Percentiles rank a stretch among this genome's conserved stretches.
Conservation (phyloP, 1,139 yeast species). For the Yamadazyma triangularis region DNA sequence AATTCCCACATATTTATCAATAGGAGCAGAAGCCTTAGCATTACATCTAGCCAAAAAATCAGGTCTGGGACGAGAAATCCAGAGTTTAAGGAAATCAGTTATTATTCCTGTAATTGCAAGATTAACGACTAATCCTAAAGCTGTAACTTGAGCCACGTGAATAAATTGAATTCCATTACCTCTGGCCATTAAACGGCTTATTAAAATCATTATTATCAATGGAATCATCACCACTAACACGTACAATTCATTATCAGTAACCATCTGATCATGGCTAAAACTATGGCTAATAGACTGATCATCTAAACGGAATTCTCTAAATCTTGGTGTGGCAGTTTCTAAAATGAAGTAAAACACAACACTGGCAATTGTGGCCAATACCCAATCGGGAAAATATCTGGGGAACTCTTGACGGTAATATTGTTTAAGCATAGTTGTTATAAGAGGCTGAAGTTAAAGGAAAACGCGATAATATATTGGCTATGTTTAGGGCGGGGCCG, state of each 20-base stretch:
- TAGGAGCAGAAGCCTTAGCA: constrained; percentile 26
- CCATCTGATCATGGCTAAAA: constrained; percentile 40
- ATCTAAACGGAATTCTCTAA: constrained; percentile 29
- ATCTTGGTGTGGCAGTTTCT: constrained; percentile 35
- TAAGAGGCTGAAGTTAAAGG: no score
- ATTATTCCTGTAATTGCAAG: constrained; percentile 18
- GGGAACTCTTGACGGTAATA: constrained; percentile 4
- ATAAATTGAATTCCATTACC: constrained; percentile 5
- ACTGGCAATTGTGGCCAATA: constrained; percentile 21
- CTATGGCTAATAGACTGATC: constrained; percentile 42
- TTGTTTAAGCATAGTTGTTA: constrained; percentile 5
- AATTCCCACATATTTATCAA: constrained; percentile 26
- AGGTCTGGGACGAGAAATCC: constrained; percentile 47
- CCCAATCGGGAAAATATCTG: constrained; percentile 28
- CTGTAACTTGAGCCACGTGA: constrained; percentile 18
- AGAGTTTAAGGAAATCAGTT: constrained; percentile 41
- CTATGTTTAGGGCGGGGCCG: no score
- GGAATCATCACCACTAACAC: constrained; percentile 22
- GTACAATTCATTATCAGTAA: constrained; percentile 26
- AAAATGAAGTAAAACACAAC: constrained; percentile 30
- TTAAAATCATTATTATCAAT: constrained; percentile 11
- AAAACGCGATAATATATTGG: no score
- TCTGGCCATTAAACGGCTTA: constrained; percentile 3
- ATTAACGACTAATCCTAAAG: constrained; percentile 22
- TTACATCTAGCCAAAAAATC: constrained; percentile 43